These are phyloP conservation scores for Mycena olivaceomarginata DNA, from an alignment of 768 basidiomycete species.

Conservation along the genomic window DNA sequence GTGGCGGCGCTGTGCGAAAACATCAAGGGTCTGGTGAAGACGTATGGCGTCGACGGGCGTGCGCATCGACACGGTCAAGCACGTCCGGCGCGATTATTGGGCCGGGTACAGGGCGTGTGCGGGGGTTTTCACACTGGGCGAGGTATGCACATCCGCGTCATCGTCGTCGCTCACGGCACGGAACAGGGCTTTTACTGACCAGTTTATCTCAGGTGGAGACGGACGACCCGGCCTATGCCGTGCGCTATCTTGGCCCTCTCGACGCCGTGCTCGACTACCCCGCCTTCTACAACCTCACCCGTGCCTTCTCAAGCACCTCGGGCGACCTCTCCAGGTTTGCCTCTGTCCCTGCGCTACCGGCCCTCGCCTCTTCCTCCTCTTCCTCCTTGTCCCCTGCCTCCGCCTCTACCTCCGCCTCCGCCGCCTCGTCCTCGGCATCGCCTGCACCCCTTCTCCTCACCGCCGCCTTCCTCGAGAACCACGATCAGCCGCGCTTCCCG, in stretches of 20 bases:
- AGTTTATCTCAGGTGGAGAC: constrained; percentile 47
- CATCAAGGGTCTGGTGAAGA: constrained; percentile 73
- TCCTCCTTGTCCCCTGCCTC: constrained; percentile 9
- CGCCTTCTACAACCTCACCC: constrained; percentile 68
- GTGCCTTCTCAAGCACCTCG: constrained; percentile 72
- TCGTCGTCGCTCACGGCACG: too few species aligned
- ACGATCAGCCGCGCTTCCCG: constrained; percentile 78
- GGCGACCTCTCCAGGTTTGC: constrained; percentile 66
- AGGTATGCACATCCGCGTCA: constrained; percentile 61
- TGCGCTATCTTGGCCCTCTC: constrained; percentile 66
- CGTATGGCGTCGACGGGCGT: constrained; percentile 82
- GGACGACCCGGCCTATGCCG: constrained; percentile 54
- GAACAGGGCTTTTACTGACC: not conserved
- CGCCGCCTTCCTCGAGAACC: constrained; percentile 86
- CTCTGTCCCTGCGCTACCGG: constrained; percentile 50
- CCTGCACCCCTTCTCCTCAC: constrained; percentile 58
- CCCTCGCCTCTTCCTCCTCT: constrained; percentile 56
- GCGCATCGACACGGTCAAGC: constrained; percentile 79
- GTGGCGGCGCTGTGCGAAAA: constrained; percentile 73
- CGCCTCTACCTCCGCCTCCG: constrained; percentile 47
- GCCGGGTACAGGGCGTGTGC: constrained; percentile 75
- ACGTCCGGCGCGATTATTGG: constrained; percentile 83
- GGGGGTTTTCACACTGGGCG: constrained; percentile 84
- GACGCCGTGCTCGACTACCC: constrained; percentile 80
- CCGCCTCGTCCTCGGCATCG: constrained; percentile 41